Percentiles rank a stretch among this genome's conserved stretches.
Evolutionary conservation across 768 basidiomycete genomes (phyloP).

Genomic region (Lactarius trivialis): DNA sequence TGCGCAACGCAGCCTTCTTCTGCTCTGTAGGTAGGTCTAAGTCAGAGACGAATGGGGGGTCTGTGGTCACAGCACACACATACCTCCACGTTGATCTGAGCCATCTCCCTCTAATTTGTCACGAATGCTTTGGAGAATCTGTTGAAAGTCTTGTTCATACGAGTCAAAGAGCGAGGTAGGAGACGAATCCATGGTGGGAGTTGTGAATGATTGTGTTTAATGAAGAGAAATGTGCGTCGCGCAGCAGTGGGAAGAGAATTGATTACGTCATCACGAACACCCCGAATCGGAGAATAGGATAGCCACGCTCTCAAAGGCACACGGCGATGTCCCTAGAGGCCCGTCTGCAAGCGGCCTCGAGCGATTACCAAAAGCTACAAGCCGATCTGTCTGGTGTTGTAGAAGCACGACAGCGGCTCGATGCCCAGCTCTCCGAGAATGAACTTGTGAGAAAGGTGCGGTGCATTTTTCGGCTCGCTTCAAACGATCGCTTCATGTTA

Average conservation of each 20-base stretch:
- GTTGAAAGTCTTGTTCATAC: conserved; percentile 88
- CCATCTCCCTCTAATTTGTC: conserved; percentile 71
- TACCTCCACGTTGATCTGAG: conserved; percentile 64
- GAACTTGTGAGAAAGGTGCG: conserved; percentile 83
- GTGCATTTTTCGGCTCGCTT: neutral
- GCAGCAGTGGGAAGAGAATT: too few species aligned
- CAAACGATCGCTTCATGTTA: conserved; percentile 2
- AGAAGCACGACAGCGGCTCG: conserved; percentile 79
- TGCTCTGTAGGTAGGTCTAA: conserved; percentile 47
- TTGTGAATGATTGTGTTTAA: neutral
- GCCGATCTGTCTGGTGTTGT: conserved; percentile 63
- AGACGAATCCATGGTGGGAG: conserved; percentile 62
- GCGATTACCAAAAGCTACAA: conserved; percentile 79
- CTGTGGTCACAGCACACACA: conserved; percentile 28
- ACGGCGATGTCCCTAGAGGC: conserved; percentile 49
- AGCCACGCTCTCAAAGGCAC: neutral
- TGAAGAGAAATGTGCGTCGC: neutral
- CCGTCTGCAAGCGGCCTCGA: conserved; percentile 59
- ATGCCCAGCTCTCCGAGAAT: conserved; percentile 86
- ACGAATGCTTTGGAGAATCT: conserved; percentile 68
- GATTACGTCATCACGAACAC: neutral
- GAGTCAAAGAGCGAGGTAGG: conserved; percentile 83
- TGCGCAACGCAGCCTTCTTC: conserved; percentile 68
- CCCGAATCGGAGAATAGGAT: neutral
- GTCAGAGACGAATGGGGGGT: neutral